Percentiles rank a stretch among this genome's conserved stretches.
Conservation (phyloP, 257 asterid genomes). For the Ophiorrhiza pumila region DNA sequence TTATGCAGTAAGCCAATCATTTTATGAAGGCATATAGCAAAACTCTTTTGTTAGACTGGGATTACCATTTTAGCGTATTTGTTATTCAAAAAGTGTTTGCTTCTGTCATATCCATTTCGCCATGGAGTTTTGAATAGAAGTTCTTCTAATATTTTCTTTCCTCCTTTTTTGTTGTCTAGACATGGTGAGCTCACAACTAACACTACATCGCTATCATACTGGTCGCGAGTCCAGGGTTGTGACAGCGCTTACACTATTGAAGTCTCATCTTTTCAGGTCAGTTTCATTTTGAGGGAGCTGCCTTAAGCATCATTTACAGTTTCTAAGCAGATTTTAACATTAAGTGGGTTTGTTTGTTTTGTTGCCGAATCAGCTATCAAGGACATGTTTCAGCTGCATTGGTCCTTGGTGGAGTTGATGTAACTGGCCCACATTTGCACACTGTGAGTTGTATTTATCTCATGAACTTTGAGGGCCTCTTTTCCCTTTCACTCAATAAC, state of each 20-base stretch:
- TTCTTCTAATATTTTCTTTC: too few relatives aligned
- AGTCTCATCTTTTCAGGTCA: conserved; percentile 85
- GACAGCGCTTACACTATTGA: conserved; percentile 74
- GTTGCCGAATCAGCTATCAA: too few relatives aligned
- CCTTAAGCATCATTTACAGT: conserved; percentile 5
- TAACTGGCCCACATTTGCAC: conserved; percentile 86
- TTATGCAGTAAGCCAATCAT: too few relatives aligned
- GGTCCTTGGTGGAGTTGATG: conserved; percentile 93
- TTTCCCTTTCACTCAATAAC: background rate
- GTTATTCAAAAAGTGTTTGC: too few relatives aligned
- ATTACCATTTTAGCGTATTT: too few relatives aligned
- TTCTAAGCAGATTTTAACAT: conserved; percentile 12
- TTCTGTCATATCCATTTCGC: too few relatives aligned
- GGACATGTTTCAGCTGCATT: conserved; percentile 86
- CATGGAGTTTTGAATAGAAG: too few relatives aligned
- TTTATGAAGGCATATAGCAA: too few relatives aligned
- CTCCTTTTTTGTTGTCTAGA: too few relatives aligned
- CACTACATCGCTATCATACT: conserved; percentile 78
- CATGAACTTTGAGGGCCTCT: background rate
- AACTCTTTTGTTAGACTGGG: too few relatives aligned
- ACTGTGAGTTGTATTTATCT: conserved; percentile 52
- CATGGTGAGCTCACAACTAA: conserved; percentile 91
- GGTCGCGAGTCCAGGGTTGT: conserved; percentile 93
- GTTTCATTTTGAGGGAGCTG: conserved; percentile 14
- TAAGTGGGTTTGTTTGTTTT: too few relatives aligned